Conservation (phyloP, 306 rosid genomes). For the Cucurbita argyrosperma region DNA sequence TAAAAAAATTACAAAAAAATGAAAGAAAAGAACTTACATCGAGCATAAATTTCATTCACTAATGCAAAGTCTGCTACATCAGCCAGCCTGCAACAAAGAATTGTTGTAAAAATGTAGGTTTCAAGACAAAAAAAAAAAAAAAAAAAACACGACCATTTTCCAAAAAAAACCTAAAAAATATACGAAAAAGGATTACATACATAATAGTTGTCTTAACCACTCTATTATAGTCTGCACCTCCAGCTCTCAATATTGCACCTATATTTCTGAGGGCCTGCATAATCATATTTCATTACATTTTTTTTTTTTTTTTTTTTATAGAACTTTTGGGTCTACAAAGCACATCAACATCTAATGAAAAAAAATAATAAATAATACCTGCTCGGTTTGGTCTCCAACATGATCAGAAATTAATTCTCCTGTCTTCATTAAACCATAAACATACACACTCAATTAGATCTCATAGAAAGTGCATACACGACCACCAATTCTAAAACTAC, state of each 20-base stretch:
- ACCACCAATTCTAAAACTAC: too few species aligned
- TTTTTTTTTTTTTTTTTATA: too few species aligned
- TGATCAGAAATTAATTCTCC: slow-evolving; percentile 66
- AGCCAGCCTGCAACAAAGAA: slow-evolving; percentile 56
- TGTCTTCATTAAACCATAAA: slow-evolving; percentile 34
- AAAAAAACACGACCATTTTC: not conserved
- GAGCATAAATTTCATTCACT: slow-evolving; percentile 73
- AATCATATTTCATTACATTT: not conserved
- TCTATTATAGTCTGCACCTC: slow-evolving; percentile 56
- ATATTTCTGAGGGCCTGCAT: slow-evolving; percentile 66
- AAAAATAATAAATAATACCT: slow-evolving; percentile 22
- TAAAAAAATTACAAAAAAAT: too few species aligned
- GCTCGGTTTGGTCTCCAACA: slow-evolving; percentile 80
- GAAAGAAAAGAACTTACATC: slow-evolving; percentile 38
- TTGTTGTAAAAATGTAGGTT: too few species aligned
- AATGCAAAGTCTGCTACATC: slow-evolving; percentile 71
- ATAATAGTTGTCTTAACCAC: slow-evolving; percentile 90
- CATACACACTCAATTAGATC: not conserved
- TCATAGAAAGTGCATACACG: not conserved
- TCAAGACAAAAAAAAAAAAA: too few species aligned
- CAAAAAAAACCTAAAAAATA: not conserved
- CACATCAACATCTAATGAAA: not conserved
- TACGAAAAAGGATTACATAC: slow-evolving; percentile 17
- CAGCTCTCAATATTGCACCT: slow-evolving; percentile 77
- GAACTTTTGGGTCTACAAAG: not conserved